A percentile compares a stretch with the other conserved stretches of the same genome.
Evolutionary conservation across 2,329 filamentous ascomycete genomes (phyloP).

Genomic region (Arthrobotrys pseudoclavata): DNA sequence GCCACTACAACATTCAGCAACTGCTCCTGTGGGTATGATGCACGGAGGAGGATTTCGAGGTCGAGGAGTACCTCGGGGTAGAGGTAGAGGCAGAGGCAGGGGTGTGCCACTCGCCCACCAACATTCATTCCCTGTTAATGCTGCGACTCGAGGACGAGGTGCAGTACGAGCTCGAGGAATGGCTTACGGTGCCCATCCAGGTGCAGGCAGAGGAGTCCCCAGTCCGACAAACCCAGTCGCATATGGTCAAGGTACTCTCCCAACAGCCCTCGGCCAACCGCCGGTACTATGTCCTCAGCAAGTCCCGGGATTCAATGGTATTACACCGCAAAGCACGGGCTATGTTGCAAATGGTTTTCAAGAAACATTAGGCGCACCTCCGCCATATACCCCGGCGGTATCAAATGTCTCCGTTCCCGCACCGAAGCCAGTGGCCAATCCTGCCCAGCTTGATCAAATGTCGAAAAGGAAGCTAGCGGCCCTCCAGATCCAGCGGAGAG

Average conservation of each 20-base stretch:
- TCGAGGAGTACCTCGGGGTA: constrained; percentile 16
- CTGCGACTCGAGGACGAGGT: constrained; percentile 11
- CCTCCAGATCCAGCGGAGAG: constrained; percentile 36
- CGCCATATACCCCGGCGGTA: constrained; percentile 34
- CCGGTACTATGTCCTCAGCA: constrained; percentile 4
- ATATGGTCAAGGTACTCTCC: background rate
- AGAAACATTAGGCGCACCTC: constrained; percentile 31
- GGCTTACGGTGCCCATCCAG: constrained; percentile 11
- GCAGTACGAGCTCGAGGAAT: constrained; percentile 24
- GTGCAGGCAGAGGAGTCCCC: constrained; percentile 9
- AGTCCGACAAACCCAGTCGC: background rate
- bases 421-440: constrained; percentile 20
- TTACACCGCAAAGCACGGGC: background rate
- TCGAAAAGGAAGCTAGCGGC: constrained; percentile 39
- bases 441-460: constrained; percentile 36
- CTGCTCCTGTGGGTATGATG: constrained; percentile 22
- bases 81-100: constrained; percentile 15
- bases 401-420: constrained; percentile 14
- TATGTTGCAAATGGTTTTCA: constrained; percentile 1
- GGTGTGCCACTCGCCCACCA: background rate
- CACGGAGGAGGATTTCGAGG: constrained; percentile 21
- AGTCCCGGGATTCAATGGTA: background rate
- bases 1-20: constrained; percentile 28
- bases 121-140: background rate
- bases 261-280: background rate